These are phyloP conservation scores for Fraxinus ornus DNA, from an alignment of 305 asterid genomes.

Conservation along the genomic window DNA sequence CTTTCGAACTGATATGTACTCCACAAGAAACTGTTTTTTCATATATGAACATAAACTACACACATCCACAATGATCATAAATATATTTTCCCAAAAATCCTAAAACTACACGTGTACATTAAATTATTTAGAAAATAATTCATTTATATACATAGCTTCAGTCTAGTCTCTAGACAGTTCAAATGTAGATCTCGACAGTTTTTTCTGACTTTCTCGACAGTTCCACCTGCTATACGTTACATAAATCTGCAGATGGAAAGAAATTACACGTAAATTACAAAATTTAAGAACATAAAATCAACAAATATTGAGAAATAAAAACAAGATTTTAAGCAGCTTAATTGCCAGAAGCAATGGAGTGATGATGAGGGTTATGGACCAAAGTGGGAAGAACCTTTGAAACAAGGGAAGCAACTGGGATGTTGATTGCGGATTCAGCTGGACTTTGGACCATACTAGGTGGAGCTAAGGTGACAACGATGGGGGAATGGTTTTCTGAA, in stretches of 20 bases:
- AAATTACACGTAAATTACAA: constrained; percentile 12
- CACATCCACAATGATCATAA: no score
- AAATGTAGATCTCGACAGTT: no score
- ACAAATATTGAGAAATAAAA: not conserved
- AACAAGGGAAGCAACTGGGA: not conserved
- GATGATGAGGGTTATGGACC: not conserved
- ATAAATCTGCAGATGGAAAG: constrained; percentile 49
- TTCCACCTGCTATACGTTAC: no score
- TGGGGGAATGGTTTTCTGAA: not conserved
- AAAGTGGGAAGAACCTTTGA: not conserved
- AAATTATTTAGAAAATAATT: no score
- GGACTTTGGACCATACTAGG: constrained; percentile 17
- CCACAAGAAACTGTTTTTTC: no score
- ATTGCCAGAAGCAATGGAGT: not conserved
- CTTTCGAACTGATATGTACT: no score
- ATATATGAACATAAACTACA: no score
- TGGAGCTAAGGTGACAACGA: constrained; percentile 12
- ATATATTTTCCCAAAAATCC: no score
- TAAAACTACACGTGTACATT: no score
- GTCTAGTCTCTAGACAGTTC: no score
- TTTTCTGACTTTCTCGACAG: no score
- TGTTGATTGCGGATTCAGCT: constrained; percentile 33
- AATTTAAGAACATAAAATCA: not conserved
- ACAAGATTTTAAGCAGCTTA: not conserved
- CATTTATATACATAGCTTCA: no score